Evolutionary conservation across 495 filamentous ascomycete species (phyloP).

Genomic region (Podospora appendiculata): DNA sequence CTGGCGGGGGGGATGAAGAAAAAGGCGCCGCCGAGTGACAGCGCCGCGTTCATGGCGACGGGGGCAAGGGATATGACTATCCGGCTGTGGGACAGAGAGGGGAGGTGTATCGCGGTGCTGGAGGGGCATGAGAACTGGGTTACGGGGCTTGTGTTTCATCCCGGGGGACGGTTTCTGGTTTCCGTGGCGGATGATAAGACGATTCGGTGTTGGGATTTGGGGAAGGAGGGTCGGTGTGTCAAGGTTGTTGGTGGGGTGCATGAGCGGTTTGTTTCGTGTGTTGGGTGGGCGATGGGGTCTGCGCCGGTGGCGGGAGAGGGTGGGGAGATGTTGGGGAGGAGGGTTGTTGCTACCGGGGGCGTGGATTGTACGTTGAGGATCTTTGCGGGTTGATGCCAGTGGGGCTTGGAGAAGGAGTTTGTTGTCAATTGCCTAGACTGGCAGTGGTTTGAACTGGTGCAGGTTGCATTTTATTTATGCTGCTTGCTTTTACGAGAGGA

Average conservation of each 20-base stretch:
- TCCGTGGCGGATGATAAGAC: slow-evolving; percentile 87
- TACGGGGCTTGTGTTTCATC: slow-evolving; percentile 79
- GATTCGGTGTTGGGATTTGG: slow-evolving; percentile 88
- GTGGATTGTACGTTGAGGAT: slow-evolving; percentile 55
- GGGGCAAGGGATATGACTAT: slow-evolving; percentile 89
- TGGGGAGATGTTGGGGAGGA: slow-evolving; percentile 43
- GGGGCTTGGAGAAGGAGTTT: too few relatives aligned
- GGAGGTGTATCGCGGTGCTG: slow-evolving; percentile 79
- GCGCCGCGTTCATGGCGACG: slow-evolving; percentile 85
- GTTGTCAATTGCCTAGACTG: too few relatives aligned
- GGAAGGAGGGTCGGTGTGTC: slow-evolving; percentile 84
- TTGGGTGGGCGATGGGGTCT: slow-evolving; percentile 84
- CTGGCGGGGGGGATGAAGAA: slow-evolving; percentile 85
- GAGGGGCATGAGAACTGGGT: slow-evolving; percentile 97
- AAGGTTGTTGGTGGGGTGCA: slow-evolving; percentile 75
- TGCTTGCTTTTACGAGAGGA: too few relatives aligned
- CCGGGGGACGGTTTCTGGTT: slow-evolving; percentile 86
- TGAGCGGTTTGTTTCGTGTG: slow-evolving; percentile 77
- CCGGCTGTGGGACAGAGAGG: slow-evolving; percentile 80
- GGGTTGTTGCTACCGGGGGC: slow-evolving; percentile 56
- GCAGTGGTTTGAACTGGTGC: too few relatives aligned
- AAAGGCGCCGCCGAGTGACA: slow-evolving; percentile 51
- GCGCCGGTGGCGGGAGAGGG: slow-evolving; percentile 41
- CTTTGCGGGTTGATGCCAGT: slow-evolving; percentile 40
- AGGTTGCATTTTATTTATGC: too few relatives aligned